These are phyloP conservation scores for Glonium stellatum DNA, from an alignment of 495 filamentous ascomycete genomes.

Conservation along the genomic window DNA sequence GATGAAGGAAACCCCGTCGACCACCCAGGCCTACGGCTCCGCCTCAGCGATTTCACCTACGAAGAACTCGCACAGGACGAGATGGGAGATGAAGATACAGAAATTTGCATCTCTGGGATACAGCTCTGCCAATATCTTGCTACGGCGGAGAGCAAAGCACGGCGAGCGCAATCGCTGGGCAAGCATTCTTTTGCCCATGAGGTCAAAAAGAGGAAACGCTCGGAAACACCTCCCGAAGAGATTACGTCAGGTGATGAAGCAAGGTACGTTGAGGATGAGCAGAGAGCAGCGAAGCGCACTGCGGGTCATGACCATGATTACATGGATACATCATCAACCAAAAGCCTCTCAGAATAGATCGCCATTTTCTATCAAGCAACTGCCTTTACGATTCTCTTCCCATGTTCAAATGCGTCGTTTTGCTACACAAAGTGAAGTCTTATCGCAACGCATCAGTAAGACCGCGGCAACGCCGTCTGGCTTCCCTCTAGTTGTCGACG, in stretches of 20 bases:
- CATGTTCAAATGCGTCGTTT: too few relatives aligned
- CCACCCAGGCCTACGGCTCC: conserved; percentile 25
- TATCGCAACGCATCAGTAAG: too few relatives aligned
- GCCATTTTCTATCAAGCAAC: too few relatives aligned
- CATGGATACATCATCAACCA: too few relatives aligned
- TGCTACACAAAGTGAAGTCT: too few relatives aligned
- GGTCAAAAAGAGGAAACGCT: conserved; percentile 5
- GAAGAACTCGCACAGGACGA: conserved; percentile 10
- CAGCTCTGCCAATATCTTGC: neutral
- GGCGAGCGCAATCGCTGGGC: neutral
- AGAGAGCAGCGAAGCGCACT: neutral
- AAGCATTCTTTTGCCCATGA: conserved; percentile 6
- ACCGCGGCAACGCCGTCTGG: too few relatives aligned
- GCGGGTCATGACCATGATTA: conserved; percentile 6
- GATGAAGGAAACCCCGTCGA: conserved; percentile 22
- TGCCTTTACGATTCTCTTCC: too few relatives aligned
- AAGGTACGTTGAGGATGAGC: conserved; percentile 1
- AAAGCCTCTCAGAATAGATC: too few relatives aligned
- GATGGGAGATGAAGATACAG: neutral
- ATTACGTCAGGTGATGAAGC: conserved; percentile 10
- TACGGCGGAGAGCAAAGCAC: neutral
- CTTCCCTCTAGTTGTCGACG: neutral
- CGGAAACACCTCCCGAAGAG: conserved; percentile 8
- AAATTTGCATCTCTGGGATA: neutral
- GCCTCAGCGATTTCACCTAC: conserved; percentile 19